Percentiles rank a stretch among this genome's conserved stretches.
Evolutionary conservation across 169 alveolate genomes (phyloP).

Genomic region (Cryptosporidium viatorum): DNA sequence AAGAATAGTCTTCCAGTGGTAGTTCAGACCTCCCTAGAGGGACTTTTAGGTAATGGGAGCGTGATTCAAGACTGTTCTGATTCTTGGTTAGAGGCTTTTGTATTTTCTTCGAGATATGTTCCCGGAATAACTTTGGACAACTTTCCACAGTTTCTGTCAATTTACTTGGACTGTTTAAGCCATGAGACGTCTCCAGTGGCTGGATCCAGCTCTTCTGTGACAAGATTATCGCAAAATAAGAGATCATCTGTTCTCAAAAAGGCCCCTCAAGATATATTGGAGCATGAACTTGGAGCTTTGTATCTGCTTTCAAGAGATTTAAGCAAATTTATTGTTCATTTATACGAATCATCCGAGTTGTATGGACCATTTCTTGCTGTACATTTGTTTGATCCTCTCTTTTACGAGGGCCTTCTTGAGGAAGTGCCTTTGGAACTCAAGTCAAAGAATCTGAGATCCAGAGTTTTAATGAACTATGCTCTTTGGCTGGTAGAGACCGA

Average conservation of each 20-base stretch:
- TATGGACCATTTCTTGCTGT: constrained; percentile 69
- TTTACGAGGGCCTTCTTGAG: constrained; percentile 61
- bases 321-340: constrained; percentile 31
- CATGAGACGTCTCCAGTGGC: not conserved
- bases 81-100: constrained; percentile 73
- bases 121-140: constrained; percentile 44
- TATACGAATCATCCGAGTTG: constrained; percentile 36
- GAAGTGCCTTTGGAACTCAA: constrained; percentile 38
- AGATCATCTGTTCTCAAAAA: not conserved
- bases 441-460: constrained; percentile 62
- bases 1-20: constrained; percentile 32
- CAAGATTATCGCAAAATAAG: not conserved
- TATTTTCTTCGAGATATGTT: constrained; percentile 56
- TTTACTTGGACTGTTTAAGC: constrained; percentile 39
- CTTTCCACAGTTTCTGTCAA: constrained; percentile 28
- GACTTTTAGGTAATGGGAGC: constrained; percentile 39
- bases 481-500: constrained; percentile 65
- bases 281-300: constrained; percentile 61
- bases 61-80: constrained; percentile 41
- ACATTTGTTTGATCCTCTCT: constrained; percentile 58
- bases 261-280: constrained; percentile 29
- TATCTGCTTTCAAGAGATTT: constrained; percentile 53
- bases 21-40: constrained; percentile 44
- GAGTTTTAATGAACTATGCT: constrained; percentile 58
- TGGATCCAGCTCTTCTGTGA: not conserved